Percentiles rank a stretch among this genome's conserved stretches.
These are phyloP conservation scores for Sporothrix euskadiensis DNA, from an alignment of 2,329 filamentous ascomycete genomes.

Conservation along the genomic window DNA sequence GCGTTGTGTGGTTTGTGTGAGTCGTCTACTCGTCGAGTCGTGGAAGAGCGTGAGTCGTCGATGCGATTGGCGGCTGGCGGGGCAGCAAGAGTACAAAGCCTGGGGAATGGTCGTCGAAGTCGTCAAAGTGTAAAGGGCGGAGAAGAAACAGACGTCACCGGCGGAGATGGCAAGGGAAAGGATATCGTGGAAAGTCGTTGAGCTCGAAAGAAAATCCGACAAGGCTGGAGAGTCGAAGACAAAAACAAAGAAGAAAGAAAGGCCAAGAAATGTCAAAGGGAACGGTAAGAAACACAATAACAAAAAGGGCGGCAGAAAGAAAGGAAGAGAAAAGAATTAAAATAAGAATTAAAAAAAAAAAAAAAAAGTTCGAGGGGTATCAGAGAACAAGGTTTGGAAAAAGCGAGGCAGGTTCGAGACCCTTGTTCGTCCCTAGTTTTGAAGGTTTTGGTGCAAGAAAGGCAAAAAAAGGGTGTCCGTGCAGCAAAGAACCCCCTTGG, in stretches of 20 bases:
- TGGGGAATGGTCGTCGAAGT: not conserved
- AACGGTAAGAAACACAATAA: not conserved
- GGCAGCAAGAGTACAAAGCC: not conserved
- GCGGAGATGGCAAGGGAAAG: not conserved
- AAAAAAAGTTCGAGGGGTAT: not conserved
- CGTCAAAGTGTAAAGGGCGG: not conserved
- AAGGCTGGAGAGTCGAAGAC: not conserved
- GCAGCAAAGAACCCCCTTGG: slow-evolving; percentile 10
- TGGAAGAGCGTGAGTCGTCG: not conserved
- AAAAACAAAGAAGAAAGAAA: not conserved
- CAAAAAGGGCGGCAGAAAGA: not conserved
- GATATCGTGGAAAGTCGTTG: not conserved
- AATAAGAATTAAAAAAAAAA: not conserved
- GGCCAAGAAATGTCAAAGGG: not conserved
- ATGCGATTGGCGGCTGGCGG: not conserved
- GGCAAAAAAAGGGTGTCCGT: slow-evolving; percentile 21
- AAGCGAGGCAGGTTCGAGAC: not conserved
- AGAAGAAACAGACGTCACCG: slow-evolving; percentile 3
- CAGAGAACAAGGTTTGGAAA: not conserved
- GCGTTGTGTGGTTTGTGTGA: not conserved
- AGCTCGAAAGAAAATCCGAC: not conserved
- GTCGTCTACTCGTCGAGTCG: slow-evolving; percentile 2
- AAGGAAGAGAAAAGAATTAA: too few relatives aligned
- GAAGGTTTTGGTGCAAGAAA: not conserved
- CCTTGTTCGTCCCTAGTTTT: slow-evolving; percentile 24